Conservation (phyloP, 148 eudicot species). For the Vaccinium darrowii region DNA sequence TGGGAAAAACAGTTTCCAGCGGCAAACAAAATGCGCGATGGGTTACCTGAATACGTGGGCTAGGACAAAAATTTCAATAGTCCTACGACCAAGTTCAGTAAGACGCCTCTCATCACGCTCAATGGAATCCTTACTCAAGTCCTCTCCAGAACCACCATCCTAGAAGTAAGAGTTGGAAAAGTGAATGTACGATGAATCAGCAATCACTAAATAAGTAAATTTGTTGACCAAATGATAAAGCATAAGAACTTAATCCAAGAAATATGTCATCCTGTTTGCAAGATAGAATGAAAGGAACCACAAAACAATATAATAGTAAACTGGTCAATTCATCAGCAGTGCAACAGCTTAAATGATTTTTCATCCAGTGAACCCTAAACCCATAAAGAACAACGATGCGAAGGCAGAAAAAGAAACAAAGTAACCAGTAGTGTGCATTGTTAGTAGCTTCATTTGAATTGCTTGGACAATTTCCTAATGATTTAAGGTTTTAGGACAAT, state of each 20-base stretch:
- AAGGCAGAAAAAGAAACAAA: background rate
- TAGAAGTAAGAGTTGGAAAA: constrained; percentile 27
- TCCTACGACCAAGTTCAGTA: constrained; percentile 89
- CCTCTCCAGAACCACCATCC: constrained; percentile 89
- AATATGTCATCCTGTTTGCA: background rate
- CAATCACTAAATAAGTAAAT: background rate
- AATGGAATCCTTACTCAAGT: constrained; percentile 69
- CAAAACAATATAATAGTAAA: background rate
- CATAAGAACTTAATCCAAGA: background rate
- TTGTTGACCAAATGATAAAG: background rate
- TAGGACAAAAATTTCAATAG: constrained; percentile 89
- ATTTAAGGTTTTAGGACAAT: background rate
- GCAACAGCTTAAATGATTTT: background rate
- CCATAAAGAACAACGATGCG: background rate
- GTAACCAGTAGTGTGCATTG: background rate
- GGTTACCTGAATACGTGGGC: constrained; percentile 78
- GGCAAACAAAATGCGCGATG: background rate
- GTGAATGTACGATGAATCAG: background rate
- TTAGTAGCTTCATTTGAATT: background rate
- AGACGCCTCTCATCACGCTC: constrained; percentile 93
- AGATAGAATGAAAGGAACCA: background rate
- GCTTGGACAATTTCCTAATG: background rate
- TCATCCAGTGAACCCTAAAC: background rate
- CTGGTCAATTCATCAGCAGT: background rate
- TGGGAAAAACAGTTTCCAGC: background rate